Conservation (phyloP, 805 yeast species). For the Debaryomyces tyrocola region DNA sequence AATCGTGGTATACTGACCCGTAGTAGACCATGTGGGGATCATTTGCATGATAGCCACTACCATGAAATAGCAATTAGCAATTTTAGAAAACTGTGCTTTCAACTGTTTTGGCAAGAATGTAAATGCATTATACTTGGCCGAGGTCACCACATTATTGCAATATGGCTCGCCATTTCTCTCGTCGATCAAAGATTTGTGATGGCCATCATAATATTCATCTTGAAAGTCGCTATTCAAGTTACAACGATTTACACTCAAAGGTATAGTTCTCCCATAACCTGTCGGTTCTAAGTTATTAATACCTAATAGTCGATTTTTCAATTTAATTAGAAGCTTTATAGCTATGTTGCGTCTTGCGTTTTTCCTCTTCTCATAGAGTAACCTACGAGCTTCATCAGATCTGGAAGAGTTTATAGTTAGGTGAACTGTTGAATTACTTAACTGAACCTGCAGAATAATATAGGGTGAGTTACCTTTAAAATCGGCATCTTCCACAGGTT, state of each 20-base stretch:
- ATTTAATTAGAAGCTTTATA: slow-evolving; percentile 10
- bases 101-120: slow-evolving; percentile 87
- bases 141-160: slow-evolving; percentile 68
- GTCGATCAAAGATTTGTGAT: slow-evolving; percentile 50
- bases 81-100: slow-evolving; percentile 85
- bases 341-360: slow-evolving; percentile 12
- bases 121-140: slow-evolving; percentile 80
- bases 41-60: slow-evolving; percentile 88
- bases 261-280: slow-evolving; percentile 73
- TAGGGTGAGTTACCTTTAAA: slow-evolving; percentile 9
- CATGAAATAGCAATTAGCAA: slow-evolving; percentile 90
- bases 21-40: slow-evolving; percentile 97
- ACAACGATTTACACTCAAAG: slow-evolving; percentile 50
- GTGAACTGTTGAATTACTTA: slow-evolving; percentile 24
- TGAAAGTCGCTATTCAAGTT: slow-evolving; percentile 29
- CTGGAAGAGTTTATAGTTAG: slow-evolving; percentile 14
- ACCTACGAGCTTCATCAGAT: slow-evolving; percentile 14
- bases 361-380: slow-evolving; percentile 16
- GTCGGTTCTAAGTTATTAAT: slow-evolving; percentile 51
- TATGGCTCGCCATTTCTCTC: slow-evolving; percentile 68
- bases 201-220: slow-evolving; percentile 24
- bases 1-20: slow-evolving; percentile 93
- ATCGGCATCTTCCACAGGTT: slow-evolving; percentile 1
- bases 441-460: slow-evolving; percentile 6
- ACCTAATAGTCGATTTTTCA: slow-evolving; percentile 45